phyloP scores from a whole-genome alignment of 805 yeast species.

The Metschnikowia chrysomelidarum region DNA sequence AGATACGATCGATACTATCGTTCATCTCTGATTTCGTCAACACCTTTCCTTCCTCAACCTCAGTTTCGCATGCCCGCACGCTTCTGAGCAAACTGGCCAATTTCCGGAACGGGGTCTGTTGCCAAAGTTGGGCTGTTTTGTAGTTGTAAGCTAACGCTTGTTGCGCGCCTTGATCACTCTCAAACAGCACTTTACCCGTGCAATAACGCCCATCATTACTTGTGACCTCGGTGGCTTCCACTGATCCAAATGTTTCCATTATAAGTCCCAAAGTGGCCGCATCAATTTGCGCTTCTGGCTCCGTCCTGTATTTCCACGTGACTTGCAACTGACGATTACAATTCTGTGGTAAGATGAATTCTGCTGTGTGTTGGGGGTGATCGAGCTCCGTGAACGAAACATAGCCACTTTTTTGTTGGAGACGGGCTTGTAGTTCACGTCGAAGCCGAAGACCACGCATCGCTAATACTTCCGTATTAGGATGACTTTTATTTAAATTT shows the following conservation, averaged over 20 bases:
- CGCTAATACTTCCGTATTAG: conserved; percentile 29
- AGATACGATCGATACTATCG: too few relatives aligned
- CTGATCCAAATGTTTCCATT: conserved; percentile 47
- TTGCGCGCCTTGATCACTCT: conserved; percentile 24
- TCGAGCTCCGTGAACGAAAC: conserved; percentile 23
- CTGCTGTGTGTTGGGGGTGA: conserved; percentile 7
- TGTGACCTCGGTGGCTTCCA: conserved; percentile 17
- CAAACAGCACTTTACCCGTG: conserved; percentile 37
- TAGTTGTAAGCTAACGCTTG: conserved; percentile 44
- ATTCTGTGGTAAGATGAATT: conserved; percentile 2
- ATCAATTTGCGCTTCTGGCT: conserved; percentile 30
- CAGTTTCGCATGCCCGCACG: too few relatives aligned
- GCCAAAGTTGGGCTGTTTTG: conserved; percentile 44
- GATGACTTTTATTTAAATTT: conserved; percentile 17
- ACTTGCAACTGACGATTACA: conserved; percentile 27
- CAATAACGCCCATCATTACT: conserved; percentile 29
- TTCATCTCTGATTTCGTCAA: too few relatives aligned
- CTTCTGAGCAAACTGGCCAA: conserved; percentile 46
- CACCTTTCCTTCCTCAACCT: too few relatives aligned
- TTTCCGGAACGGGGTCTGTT: conserved; percentile 41
- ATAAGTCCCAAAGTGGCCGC: conserved; percentile 33
- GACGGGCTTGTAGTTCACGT: conserved; percentile 9
- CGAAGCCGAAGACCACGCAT: conserved; percentile 22
- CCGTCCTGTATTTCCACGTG: conserved; percentile 47
- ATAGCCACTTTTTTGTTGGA: conserved; percentile 12